Evolutionary conservation across 139 green algal genomes (phyloP), one percentile per base, ranked within the genome.

Genomic region (Gonium pectorale): DNA sequence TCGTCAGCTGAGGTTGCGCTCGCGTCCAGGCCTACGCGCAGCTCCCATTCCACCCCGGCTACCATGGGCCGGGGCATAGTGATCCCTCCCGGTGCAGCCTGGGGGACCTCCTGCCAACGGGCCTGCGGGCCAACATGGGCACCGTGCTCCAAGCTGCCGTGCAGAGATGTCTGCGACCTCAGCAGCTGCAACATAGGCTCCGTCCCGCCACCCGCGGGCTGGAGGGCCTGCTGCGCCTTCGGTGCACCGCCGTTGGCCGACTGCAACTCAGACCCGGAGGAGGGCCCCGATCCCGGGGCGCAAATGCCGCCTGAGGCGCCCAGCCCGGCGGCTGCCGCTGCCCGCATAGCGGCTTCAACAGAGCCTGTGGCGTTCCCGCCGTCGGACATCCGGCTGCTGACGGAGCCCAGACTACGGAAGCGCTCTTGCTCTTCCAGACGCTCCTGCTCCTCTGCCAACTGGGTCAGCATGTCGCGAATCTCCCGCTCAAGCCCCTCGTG

Each of bases 241-340:
- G 3, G 9, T 35, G n/a, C 2, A 27, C 59, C 19, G 59, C 59
- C 19, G 59, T 27, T 37, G 59, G 27, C 67, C 19, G 67, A 75
- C 67, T 56, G 67, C 67, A 80, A 15, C 19, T 80, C 51, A 24
- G 49, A 67, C 21, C 31, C 51, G 24, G 71, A 80, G 49, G 71
- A 66, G 17, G 71, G 51, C 26, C 67, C 67, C 17, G 67, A 75
- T 1, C 41, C 41, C 21, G 11, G 22, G 67, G 40, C 40, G n/a
- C n/a, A n/a, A n/a, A n/a, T n/a, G n/a, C n/a, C n/a, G n/a, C n/a
- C n/a, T n/a, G n/a, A n/a, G n/a, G n/a, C n/a, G n/a, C n/a, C n/a
- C n/a, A n/a, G n/a, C n/a, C n/a, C n/a, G n/a, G n/a, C n/a, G n/a
- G n/a, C n/a, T n/a, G n/a, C n/a, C n/a, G n/a, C n/a, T n/a, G n/a